Evolutionary conservation across 2,329 filamentous ascomycete genomes (phyloP).

Genomic region (Fusarium concolor): DNA sequence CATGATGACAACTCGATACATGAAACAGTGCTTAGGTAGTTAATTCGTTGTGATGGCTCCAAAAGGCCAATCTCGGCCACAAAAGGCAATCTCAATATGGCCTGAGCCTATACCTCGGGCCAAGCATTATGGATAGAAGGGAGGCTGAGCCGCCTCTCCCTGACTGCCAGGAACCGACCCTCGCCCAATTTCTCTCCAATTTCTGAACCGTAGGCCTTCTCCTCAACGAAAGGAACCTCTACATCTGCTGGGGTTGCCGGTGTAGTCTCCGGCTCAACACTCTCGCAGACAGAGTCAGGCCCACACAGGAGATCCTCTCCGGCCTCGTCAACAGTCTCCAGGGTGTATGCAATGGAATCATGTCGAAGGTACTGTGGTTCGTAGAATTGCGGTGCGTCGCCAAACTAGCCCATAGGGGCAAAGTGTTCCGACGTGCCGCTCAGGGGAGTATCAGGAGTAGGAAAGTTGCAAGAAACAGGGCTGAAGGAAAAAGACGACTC

Average conservation of each 20-base stretch:
- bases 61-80: neutral
- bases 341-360: neutral
- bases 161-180: conserved; percentile 2
- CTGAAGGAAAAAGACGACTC: conserved; percentile 27
- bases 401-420: conserved; percentile 45
- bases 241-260: conserved; percentile 11
- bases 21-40: neutral
- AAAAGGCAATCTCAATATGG: neutral
- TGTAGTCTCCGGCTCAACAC: neutral
- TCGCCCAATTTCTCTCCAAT: conserved; percentile 2
- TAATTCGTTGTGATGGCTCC: neutral
- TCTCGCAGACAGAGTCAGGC: conserved; percentile 9
- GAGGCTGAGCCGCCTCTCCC: conserved; percentile 46
- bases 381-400: conserved; percentile 2
- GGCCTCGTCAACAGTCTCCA: conserved; percentile 46
- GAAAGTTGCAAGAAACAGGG: conserved; percentile 21
- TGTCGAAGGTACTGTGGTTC: conserved; percentile 7
- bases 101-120: conserved; percentile 28
- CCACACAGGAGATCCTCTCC: conserved; percentile 31
- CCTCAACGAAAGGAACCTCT: neutral
- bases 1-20: neutral
- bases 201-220: conserved; percentile 12
- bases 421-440: conserved; percentile 50
- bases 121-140: conserved; percentile 46
- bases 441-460: conserved; percentile 42